phyloP scores from a whole-genome alignment of 192 early-diverging fungal species.

The Gigaspora rosea region DNA sequence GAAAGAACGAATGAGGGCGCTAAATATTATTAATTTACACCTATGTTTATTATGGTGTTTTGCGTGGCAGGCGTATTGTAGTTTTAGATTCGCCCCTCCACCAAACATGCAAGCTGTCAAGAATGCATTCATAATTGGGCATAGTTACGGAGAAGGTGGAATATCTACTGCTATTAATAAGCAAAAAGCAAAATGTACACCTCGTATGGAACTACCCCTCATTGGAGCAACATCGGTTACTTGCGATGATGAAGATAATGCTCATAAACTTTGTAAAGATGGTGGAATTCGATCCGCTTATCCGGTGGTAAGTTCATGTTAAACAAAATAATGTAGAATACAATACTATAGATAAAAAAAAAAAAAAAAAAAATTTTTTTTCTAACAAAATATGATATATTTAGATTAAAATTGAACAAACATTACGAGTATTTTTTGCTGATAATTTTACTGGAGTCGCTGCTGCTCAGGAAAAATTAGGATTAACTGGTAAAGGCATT shows the following conservation, averaged over 20 bases:
- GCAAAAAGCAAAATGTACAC: background rate
- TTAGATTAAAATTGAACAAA: too few relatives aligned
- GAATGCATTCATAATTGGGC: too few relatives aligned
- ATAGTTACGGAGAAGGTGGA: too few relatives aligned
- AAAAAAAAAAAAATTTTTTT: background rate
- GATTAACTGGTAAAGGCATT: constrained; percentile 41
- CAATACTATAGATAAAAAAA: background rate
- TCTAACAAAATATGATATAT: background rate
- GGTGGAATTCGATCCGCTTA: constrained; percentile 46
- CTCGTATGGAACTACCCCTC: constrained; percentile 8
- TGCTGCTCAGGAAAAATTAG: constrained; percentile 38
- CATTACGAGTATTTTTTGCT: constrained; percentile 29
- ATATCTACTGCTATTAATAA: too few relatives aligned
- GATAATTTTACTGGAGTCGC: constrained; percentile 51
- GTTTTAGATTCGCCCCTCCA: too few relatives aligned
- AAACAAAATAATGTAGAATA: too few relatives aligned
- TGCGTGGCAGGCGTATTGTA: too few relatives aligned
- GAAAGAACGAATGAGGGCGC: too few relatives aligned
- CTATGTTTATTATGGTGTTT: too few relatives aligned
- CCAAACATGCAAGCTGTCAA: too few relatives aligned
- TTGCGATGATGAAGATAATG: constrained; percentile 38
- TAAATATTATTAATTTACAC: too few relatives aligned
- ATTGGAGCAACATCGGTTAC: constrained; percentile 52
- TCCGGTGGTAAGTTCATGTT: constrained; percentile 43
- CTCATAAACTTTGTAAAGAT: constrained; percentile 33